Conservation (phyloP, 345 rosid genomes). For the Fremontodendron californicum region DNA sequence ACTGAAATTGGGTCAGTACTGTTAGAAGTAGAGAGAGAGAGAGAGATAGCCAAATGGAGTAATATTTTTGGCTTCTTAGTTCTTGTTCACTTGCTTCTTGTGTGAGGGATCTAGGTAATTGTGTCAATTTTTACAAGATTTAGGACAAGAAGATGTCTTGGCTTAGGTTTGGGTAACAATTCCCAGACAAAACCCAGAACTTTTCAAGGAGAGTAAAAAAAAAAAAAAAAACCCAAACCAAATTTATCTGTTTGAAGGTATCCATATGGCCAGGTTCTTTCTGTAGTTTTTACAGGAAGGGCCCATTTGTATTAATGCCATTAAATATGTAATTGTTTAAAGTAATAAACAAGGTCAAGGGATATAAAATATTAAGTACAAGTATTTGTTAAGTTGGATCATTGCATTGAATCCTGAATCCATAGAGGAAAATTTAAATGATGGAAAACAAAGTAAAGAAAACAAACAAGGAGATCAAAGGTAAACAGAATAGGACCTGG, state of each 20-base stretch:
- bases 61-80: neutral
- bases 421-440: neutral
- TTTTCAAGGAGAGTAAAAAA: neutral
- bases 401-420: slow-evolving; percentile 9
- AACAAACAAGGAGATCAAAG: slow-evolving; percentile 32
- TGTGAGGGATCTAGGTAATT: slow-evolving; percentile 3
- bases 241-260: slow-evolving; percentile 15
- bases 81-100: neutral
- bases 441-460: slow-evolving; percentile 9
- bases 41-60: neutral
- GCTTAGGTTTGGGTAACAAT: neutral
- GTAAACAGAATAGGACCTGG: slow-evolving; percentile 31
- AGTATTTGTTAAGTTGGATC: neutral
- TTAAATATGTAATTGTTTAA: neutral
- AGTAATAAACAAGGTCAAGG: slow-evolving; percentile 8
- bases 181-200: neutral
- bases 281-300: slow-evolving; percentile 5
- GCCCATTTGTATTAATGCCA: neutral
- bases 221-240: neutral
- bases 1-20: neutral
- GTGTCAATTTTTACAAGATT: slow-evolving; percentile 10
- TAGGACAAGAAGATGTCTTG: slow-evolving; percentile 3
- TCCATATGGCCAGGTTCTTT: slow-evolving; percentile 10
- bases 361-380: neutral
- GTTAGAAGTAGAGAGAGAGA: neutral